A percentile compares a stretch with the other conserved stretches of the same genome.
These are phyloP conservation scores for Tephrocybe sp. DNA, from an alignment of 768 basidiomycete species.

Conservation along the genomic window DNA sequence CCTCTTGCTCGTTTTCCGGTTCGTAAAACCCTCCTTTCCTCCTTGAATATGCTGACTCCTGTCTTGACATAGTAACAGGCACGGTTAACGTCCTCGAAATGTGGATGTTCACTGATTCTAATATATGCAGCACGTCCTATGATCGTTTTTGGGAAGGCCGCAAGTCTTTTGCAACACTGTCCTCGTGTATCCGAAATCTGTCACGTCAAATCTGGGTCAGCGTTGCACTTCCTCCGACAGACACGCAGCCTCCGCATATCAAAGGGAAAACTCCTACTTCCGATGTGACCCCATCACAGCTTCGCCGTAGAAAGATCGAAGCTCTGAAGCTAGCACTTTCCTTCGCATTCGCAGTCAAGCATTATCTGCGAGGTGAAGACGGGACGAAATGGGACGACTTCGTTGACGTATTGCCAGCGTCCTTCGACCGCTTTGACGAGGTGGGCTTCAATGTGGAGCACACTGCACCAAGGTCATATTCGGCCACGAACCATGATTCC, in stretches of 20 bases:
- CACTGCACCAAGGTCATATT: slow-evolving; percentile 37
- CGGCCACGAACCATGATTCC: slow-evolving; percentile 36
- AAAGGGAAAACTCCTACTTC: slow-evolving; percentile 56
- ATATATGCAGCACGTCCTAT: slow-evolving; percentile 66
- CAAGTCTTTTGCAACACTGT: slow-evolving; percentile 75
- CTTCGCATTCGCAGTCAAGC: slow-evolving; percentile 74
- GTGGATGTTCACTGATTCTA: neutral
- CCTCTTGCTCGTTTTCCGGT: slow-evolving; percentile 87
- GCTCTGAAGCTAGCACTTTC: slow-evolving; percentile 65
- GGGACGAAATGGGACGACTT: slow-evolving; percentile 72
- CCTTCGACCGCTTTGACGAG: slow-evolving; percentile 51
- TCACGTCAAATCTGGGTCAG: slow-evolving; percentile 80
- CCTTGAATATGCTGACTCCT: slow-evolving; percentile 1
- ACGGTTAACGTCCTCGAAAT: slow-evolving; percentile 16
- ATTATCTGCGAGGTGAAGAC: slow-evolving; percentile 86
- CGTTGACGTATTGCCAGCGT: slow-evolving; percentile 60
- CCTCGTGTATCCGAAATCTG: slow-evolving; percentile 75
- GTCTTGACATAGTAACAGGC: slow-evolving; percentile 61
- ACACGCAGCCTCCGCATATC: slow-evolving; percentile 37
- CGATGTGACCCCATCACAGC: slow-evolving; percentile 47
- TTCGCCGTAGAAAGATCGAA: slow-evolving; percentile 68
- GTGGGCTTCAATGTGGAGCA: slow-evolving; percentile 37
- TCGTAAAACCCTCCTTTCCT: slow-evolving; percentile 20
- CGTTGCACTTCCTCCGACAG: slow-evolving; percentile 62
- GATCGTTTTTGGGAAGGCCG: slow-evolving; percentile 90